Evolutionary conservation across 768 basidiomycete genomes (phyloP).

Genomic region (Holtermannia corniformis): DNA sequence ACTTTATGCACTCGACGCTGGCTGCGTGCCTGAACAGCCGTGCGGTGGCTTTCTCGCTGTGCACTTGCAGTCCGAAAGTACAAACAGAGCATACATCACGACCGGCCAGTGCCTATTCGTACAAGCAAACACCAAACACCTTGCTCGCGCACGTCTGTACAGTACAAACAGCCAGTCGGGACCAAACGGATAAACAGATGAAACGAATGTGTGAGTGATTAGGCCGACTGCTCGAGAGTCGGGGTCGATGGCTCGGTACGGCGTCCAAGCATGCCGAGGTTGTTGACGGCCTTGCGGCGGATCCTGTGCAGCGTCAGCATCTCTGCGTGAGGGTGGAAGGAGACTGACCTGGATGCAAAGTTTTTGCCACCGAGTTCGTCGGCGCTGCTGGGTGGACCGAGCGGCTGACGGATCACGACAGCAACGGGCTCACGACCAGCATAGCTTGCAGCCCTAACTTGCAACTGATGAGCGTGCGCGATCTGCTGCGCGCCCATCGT

Average conservation of each 20-base stretch:
- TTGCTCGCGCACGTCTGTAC: no score
- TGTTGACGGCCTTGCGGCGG: slow-evolving; percentile 18
- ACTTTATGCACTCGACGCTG: no score
- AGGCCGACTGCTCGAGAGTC: no score
- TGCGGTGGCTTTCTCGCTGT: no score
- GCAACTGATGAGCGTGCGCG: background rate
- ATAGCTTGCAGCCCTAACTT: background rate
- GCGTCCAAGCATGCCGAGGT: slow-evolving; percentile 22
- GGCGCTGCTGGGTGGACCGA: slow-evolving; percentile 32
- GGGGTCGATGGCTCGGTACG: slow-evolving; percentile 26
- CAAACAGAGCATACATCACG: no score
- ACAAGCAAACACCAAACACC: no score
- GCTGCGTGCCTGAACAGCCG: no score
- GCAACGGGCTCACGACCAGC: background rate
- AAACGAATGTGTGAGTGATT: no score
- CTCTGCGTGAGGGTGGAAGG: background rate
- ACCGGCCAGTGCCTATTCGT: no score
- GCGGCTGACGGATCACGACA: slow-evolving; percentile 23
- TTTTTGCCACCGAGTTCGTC: slow-evolving; percentile 32
- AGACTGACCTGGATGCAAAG: slow-evolving; percentile 29
- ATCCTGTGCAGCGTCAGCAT: slow-evolving; percentile 5
- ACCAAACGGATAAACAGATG: no score
- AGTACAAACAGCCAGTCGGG: no score
- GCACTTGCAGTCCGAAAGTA: no score
- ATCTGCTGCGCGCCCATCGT: background rate